A percentile compares a stretch with the other conserved stretches of the same genome.
Evolutionary conservation across 1,284 basidiomycete genomes (phyloP).

Genomic region (Leccinum cinnamomeum): DNA sequence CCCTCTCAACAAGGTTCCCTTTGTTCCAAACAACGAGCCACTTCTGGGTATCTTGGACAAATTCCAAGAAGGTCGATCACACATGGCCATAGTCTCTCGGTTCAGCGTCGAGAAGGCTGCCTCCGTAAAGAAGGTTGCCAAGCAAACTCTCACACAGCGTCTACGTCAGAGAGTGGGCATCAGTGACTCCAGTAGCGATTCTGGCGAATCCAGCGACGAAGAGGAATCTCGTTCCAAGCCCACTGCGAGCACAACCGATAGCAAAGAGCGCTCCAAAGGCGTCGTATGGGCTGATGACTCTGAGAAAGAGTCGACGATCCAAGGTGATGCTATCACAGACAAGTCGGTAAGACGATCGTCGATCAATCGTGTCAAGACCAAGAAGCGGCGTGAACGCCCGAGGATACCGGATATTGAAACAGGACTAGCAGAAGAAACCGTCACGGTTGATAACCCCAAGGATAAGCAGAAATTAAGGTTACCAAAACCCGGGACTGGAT

Average conservation of each 20-base stretch:
- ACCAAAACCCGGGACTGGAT: no score
- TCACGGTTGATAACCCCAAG: no score
- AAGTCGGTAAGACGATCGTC: slow-evolving; percentile 21
- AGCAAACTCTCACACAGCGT: slow-evolving; percentile 70
- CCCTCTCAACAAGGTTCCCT: slow-evolving; percentile 82
- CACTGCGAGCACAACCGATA: slow-evolving; percentile 12
- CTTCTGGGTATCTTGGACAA: slow-evolving; percentile 85
- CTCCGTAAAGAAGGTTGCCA: slow-evolving; percentile 41
- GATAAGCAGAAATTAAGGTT: no score
- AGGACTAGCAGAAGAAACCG: no score
- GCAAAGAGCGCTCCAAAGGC: slow-evolving; percentile 30
- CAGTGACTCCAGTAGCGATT: slow-evolving; percentile 21
- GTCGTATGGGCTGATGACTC: slow-evolving; percentile 20
- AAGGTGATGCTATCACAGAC: slow-evolving; percentile 33
- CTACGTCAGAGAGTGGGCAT: slow-evolving; percentile 64
- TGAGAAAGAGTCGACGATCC: slow-evolving; percentile 35
- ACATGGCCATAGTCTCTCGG: slow-evolving; percentile 88
- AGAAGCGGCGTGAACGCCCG: no score
- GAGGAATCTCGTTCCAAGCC: slow-evolving; percentile 35
- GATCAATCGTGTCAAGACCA: slow-evolving; percentile 22
- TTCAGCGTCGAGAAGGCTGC: slow-evolving; percentile 53
- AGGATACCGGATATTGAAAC: no score
- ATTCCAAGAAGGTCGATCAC: slow-evolving; percentile 90
- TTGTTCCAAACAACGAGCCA: slow-evolving; percentile 84
- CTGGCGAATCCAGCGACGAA: slow-evolving; percentile 44